A percentile compares a stretch with the other conserved stretches of the same genome.
These are phyloP conservation scores for Thraustochytrium sp. DNA, from an alignment of 352 stramenopile genomes.

Conservation along the genomic window DNA sequence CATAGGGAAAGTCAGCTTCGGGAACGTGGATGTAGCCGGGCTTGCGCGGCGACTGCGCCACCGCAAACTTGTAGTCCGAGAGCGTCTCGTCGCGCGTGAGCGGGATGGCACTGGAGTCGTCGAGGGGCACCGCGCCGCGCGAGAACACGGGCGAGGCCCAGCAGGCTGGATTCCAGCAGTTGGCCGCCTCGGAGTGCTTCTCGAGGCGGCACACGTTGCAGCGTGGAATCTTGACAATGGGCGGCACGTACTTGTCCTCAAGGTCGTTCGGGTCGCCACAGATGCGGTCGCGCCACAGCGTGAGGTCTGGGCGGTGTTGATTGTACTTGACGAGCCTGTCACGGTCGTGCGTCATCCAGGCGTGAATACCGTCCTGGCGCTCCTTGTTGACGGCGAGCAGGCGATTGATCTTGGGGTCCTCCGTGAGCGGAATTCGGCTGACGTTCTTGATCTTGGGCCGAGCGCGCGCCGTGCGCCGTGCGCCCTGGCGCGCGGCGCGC, in stretches of 20 bases:
- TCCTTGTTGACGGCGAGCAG: conserved; percentile 11
- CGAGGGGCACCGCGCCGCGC: not conserved
- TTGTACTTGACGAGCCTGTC: conserved; percentile 30
- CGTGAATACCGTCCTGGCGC: not conserved
- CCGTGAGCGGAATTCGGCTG: conserved; percentile 28
- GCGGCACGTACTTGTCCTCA: conserved; percentile 32
- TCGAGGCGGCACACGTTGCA: conserved; percentile 33
- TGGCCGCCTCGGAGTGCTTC: not conserved
- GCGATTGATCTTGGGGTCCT: conserved; percentile 24
- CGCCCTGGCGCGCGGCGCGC: not conserved
- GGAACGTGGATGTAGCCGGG: conserved; percentile 29
- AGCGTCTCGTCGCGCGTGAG: not conserved
- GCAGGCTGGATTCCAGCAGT: conserved; percentile 34
- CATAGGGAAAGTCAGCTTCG: conserved; percentile 18
- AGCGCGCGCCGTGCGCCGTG: not conserved
- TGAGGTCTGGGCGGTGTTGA: conserved; percentile 26
- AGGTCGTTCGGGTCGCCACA: conserved; percentile 22
- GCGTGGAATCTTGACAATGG: not conserved
- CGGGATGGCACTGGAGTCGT: not conserved
- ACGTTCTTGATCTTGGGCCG: not conserved
- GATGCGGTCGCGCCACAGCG: conserved; percentile 17
- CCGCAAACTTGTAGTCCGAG: conserved; percentile 20
- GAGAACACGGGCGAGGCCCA: conserved; percentile 25
- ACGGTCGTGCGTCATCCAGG: conserved; percentile 10
- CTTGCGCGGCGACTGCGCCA: conserved; percentile 17